phyloP scores from a whole-genome alignment of 2,329 filamentous ascomycete species.

The Pseudogymnoascus sp. region DNA sequence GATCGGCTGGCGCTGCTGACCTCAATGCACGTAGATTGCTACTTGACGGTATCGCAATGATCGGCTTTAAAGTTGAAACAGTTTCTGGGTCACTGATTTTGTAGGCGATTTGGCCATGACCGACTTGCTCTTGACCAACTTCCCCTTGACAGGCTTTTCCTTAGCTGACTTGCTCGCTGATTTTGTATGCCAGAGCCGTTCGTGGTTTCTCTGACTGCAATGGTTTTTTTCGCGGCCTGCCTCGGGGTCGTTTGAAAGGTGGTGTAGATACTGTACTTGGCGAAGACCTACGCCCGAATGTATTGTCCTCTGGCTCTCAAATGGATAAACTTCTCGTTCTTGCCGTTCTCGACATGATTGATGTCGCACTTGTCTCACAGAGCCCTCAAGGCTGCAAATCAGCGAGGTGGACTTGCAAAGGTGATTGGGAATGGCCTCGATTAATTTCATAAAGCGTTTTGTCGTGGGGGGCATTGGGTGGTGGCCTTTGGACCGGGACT shows the following conservation, averaged over 20 bases:
- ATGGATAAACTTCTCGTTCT: neutral
- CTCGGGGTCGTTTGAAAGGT: neutral
- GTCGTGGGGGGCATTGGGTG: too few relatives aligned
- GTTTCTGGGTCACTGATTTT: neutral
- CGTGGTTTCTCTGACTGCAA: neutral
- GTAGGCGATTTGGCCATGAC: too few relatives aligned
- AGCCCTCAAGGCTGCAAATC: neutral
- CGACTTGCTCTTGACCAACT: too few relatives aligned
- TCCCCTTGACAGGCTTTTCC: too few relatives aligned
- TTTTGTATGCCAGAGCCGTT: neutral
- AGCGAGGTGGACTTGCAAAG: neutral
- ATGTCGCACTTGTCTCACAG: neutral
- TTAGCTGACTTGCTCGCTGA: too few relatives aligned
- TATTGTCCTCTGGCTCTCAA: too few relatives aligned
- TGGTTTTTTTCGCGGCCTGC: neutral
- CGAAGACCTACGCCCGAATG: neutral
- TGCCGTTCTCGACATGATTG: neutral
- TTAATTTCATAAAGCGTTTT: neutral
- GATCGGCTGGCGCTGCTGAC: neutral
- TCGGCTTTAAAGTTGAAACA: slow-evolving; percentile 4
- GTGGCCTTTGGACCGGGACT: too few relatives aligned
- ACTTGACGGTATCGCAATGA: neutral
- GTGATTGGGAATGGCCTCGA: neutral
- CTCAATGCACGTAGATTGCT: neutral
- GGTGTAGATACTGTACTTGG: neutral